These are phyloP conservation scores for Paraconiothyrium sp. DNA, from an alignment of 2,329 filamentous ascomycete genomes.

Conservation along the genomic window DNA sequence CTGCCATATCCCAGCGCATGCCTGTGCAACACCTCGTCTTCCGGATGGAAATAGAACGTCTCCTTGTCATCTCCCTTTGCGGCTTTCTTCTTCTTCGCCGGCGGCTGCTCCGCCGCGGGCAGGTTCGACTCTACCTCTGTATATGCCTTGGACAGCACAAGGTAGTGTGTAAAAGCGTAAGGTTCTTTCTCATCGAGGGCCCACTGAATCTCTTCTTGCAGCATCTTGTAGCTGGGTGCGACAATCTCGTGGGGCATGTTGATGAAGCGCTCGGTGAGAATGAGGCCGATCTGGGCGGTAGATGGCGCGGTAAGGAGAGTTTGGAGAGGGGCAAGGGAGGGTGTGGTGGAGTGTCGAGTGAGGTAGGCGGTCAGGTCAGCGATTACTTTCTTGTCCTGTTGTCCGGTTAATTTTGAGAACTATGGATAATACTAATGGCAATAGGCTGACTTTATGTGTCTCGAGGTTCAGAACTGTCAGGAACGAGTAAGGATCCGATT, in stretches of 20 bases:
- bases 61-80: slow-evolving; percentile 53
- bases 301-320: slow-evolving; percentile 49
- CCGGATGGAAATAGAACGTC: slow-evolving; percentile 91
- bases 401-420: slow-evolving; percentile 7
- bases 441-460: slow-evolving; percentile 68
- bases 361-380: slow-evolving; percentile 78
- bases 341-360: slow-evolving; percentile 61
- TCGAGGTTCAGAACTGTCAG: slow-evolving; percentile 85
- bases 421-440: not conserved
- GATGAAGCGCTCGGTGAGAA: slow-evolving; percentile 92
- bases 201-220: slow-evolving; percentile 88
- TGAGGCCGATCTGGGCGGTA: slow-evolving; percentile 74
- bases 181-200: slow-evolving; percentile 91
- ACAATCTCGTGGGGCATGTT: slow-evolving; percentile 96
- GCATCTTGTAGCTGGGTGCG: slow-evolving; percentile 94
- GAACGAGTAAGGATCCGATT: slow-evolving; percentile 91
- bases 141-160: slow-evolving; percentile 93
- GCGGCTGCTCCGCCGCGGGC: slow-evolving; percentile 59
- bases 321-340: slow-evolving; percentile 61
- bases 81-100: slow-evolving; percentile 58
- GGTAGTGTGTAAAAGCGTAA: slow-evolving; percentile 91
- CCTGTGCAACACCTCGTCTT: slow-evolving; percentile 88
- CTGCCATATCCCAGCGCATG: slow-evolving; percentile 75
- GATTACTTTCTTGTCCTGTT: slow-evolving; percentile 73
- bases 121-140: slow-evolving; percentile 84